These are phyloP conservation scores for Trypanosoma melophagium DNA, from an alignment of 208 protist genomes.

Conservation along the genomic window DNA sequence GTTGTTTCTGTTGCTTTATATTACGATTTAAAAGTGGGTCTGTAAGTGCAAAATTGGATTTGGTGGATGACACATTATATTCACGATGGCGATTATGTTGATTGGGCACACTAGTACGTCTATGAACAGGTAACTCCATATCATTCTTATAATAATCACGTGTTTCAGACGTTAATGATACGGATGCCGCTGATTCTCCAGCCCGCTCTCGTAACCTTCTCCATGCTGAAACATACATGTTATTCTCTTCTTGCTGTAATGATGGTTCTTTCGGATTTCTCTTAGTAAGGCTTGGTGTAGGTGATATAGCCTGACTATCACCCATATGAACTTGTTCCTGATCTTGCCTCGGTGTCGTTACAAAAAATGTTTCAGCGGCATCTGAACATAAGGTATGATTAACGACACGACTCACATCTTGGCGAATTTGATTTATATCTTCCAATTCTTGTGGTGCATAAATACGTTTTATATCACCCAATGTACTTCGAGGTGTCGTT, in stretches of 20 bases:
- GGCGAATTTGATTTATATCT: background rate
- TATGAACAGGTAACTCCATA: background rate
- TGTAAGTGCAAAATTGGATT: background rate
- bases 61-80: background rate
- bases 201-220: background rate
- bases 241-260: background rate
- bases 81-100: background rate
- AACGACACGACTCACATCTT: background rate
- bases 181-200: background rate
- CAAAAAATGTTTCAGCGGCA: background rate
- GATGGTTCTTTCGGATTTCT: background rate
- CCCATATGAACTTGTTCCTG: background rate
- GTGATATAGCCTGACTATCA: background rate
- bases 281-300: background rate
- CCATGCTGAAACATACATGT: background rate
- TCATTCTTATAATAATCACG: no score
- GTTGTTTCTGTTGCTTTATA: background rate
- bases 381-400: background rate
- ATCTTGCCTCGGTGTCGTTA: background rate
- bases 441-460: constrained; percentile 1
- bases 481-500: background rate
- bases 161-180: no score
- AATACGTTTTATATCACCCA: background rate
- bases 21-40: background rate
- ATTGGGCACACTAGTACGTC: background rate